Conservation (phyloP, 148 eudicot genomes). For the Chenopodium formosanum region DNA sequence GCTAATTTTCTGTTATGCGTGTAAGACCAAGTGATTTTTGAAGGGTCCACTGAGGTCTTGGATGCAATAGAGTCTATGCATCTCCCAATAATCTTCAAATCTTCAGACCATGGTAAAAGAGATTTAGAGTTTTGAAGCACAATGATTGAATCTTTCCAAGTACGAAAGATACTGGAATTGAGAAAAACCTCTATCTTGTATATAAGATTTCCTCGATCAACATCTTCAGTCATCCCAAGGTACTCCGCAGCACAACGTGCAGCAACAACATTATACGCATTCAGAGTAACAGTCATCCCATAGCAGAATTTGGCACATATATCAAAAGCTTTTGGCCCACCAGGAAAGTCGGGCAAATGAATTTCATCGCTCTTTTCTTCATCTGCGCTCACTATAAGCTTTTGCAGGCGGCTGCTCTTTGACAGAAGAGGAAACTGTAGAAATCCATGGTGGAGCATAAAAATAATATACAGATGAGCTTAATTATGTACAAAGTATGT, state of each 20-base stretch:
- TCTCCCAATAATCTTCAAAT: slow-evolving; percentile 59
- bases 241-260: slow-evolving; percentile 91
- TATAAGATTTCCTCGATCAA: slow-evolving; percentile 72
- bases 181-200: slow-evolving; percentile 79
- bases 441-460: slow-evolving; percentile 4
- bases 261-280: slow-evolving; percentile 79
- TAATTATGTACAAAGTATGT: too few relatives aligned
- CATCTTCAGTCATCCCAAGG: slow-evolving; percentile 79
- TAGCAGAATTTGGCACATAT: slow-evolving; percentile 90
- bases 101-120: slow-evolving; percentile 72
- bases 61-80: slow-evolving; percentile 83
- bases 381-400: slow-evolving; percentile 52
- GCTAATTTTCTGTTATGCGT: slow-evolving; percentile 65
- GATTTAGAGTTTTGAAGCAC: slow-evolving; percentile 66
- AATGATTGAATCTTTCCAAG: slow-evolving; percentile 91
- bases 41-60: slow-evolving; percentile 65
- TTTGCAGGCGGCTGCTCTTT: slow-evolving; percentile 69
- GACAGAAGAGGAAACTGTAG: slow-evolving; percentile 84
- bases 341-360: slow-evolving; percentile 57
- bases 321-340: slow-evolving; percentile 81
- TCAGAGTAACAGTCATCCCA: slow-evolving; percentile 73
- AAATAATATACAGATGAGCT: neutral
- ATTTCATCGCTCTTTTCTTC: slow-evolving; percentile 57
- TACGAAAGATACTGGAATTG: slow-evolving; percentile 64
- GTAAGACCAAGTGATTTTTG: slow-evolving; percentile 72